A percentile compares a stretch with the other conserved stretches of the same genome.
Conservation (phyloP, 768 basidiomycete genomes). For the Trametes elegans region DNA sequence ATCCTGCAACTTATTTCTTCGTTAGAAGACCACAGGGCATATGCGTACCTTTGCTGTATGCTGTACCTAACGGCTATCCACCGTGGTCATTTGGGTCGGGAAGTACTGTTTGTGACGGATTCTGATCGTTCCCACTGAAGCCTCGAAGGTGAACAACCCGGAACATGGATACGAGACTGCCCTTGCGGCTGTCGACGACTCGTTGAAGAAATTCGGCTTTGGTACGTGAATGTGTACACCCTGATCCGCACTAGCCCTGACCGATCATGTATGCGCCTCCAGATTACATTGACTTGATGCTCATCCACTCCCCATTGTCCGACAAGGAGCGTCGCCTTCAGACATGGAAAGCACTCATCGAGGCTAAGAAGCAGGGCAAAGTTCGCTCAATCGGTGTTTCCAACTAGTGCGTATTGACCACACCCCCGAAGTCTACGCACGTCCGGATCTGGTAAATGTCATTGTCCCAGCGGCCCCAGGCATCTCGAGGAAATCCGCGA, state of each 20-base stretch:
- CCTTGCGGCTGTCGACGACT: slow-evolving; percentile 55
- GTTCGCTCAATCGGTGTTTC: slow-evolving; percentile 77
- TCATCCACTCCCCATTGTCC: slow-evolving; percentile 72
- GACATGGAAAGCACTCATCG: slow-evolving; percentile 68
- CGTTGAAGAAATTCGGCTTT: slow-evolving; percentile 55
- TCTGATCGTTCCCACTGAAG: slow-evolving; percentile 41
- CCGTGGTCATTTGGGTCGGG: too few relatives aligned
- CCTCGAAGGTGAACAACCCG: slow-evolving; percentile 60
- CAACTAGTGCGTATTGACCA: slow-evolving; percentile 67
- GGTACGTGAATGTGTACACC: slow-evolving; percentile 38
- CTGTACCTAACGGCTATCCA: too few relatives aligned
- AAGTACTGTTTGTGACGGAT: too few relatives aligned
- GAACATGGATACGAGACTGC: slow-evolving; percentile 65
- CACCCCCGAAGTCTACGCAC: too few relatives aligned
- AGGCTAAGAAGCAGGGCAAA: slow-evolving; percentile 62
- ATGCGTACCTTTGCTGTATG: too few relatives aligned
- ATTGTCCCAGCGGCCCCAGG: slow-evolving; percentile 50
- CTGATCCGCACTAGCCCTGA: neutral
- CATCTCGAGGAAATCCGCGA: slow-evolving; percentile 73
- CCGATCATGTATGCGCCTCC: neutral
- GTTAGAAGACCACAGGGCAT: too few relatives aligned
- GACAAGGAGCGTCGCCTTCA: slow-evolving; percentile 64
- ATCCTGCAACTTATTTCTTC: neutral
- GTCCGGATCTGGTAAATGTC: neutral
- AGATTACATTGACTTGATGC: slow-evolving; percentile 72